A percentile compares a stretch with the other conserved stretches of the same genome.
These are phyloP conservation scores for Schizosaccharomyces octosporus DNA, from an alignment of 805 yeast genomes.

Conservation along the genomic window DNA sequence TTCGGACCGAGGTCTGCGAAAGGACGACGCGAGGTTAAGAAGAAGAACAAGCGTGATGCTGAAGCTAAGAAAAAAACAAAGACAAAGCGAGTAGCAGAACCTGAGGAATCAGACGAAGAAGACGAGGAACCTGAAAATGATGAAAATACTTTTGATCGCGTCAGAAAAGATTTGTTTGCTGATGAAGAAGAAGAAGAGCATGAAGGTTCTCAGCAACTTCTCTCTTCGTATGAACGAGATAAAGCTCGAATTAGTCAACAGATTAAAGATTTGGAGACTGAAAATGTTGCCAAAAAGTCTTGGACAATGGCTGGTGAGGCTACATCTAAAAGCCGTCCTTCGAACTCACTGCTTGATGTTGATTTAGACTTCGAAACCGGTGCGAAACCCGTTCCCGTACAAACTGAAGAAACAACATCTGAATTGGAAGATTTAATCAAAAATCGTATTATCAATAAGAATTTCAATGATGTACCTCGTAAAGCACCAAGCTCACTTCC, in stretches of 20 bases:
- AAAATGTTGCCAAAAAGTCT: constrained; percentile 67
- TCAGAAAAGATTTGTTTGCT: constrained; percentile 18
- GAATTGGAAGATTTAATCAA: constrained; percentile 70
- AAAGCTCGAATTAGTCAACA: constrained; percentile 54
- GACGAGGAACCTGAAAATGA: constrained; percentile 10
- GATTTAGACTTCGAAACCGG: constrained; percentile 77
- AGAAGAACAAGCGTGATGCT: constrained; percentile 3
- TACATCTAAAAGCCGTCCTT: constrained; percentile 52
- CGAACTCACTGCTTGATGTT: constrained; percentile 60
- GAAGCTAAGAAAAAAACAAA: constrained; percentile 6
- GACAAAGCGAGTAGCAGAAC: not conserved
- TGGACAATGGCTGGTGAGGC: constrained; percentile 95
- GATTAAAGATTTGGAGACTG: constrained; percentile 57
- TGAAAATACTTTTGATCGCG: constrained; percentile 12
- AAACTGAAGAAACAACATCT: constrained; percentile 71
- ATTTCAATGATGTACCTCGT: constrained; percentile 69
- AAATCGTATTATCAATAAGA: constrained; percentile 32
- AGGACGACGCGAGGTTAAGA: constrained; percentile 2
- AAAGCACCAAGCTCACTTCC: constrained; percentile 23
- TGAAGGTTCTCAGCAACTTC: constrained; percentile 23
- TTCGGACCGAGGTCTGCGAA: constrained; percentile 15
- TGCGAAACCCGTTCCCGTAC: constrained; percentile 86
- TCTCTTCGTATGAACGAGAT: constrained; percentile 34
- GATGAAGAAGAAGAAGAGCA: constrained; percentile 30
- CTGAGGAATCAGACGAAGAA: constrained; percentile 8